Evolutionary conservation across 306 rosid genomes (phyloP), one percentile per base, ranked within the genome.

Genomic region (Heteromeles arbutifolia): DNA sequence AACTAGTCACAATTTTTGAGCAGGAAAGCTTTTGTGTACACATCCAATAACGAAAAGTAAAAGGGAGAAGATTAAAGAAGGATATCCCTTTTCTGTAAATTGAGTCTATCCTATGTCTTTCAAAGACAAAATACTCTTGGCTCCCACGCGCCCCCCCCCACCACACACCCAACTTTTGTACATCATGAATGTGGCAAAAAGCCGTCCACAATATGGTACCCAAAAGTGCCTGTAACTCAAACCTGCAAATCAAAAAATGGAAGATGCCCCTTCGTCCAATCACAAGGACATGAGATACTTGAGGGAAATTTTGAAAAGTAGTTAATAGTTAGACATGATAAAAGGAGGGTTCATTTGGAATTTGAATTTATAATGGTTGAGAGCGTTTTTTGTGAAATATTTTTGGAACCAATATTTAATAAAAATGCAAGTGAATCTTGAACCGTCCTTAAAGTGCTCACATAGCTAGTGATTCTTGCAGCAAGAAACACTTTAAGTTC

Each of bases 1-100:
- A 58, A 67, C 62, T 24, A 11, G 72, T 87, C 90, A 62, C 92
- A 80, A 84, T 83, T 85, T 83, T 84, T 82, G 84, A 75, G 81
- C 73, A 72, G 72, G 82, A 82, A 84, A 83, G 87, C 85, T 75
- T 79, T 59, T 54, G 43, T 59, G 48, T 75, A 74, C 83, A 72
- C 73, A 75, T 69, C 84, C 82, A 85, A 48, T 75, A 73, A 62
- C 79, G 45, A 73, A 67, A 64, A 39, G 58, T 29, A 74, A 72
- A 70, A 63, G 70, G 50, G 54, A 64, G 53, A 79, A 81, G 56
- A 70, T 78, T 28, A 73, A 62, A 79, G 64, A 67, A 54, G 26
- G 37, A 69, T 64, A 37, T 25, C 74, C 75, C 77, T 29, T 79
- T 78, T 77, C 66, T 25, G 17, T 74, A 78, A 81, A 77, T 72